Percentiles rank a stretch among this genome's conserved stretches.
Conservation (phyloP, 2,329 filamentous ascomycete species). For the Pseudogymnoascus sp. region DNA sequence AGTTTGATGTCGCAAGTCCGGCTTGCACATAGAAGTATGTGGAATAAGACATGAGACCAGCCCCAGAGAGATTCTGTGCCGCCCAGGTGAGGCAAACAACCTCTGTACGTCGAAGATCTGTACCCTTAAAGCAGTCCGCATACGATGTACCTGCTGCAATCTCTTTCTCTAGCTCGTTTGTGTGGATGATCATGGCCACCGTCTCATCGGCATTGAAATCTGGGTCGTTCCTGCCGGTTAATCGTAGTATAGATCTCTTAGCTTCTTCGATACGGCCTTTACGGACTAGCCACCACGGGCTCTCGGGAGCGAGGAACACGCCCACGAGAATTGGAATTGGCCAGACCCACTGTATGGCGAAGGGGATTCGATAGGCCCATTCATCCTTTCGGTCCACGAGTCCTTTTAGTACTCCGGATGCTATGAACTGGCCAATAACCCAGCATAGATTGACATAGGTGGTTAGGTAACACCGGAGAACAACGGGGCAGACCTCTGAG, state of each 20-base stretch:
- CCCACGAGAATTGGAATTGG: constrained; percentile 35
- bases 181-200: constrained; percentile 45
- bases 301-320: constrained; percentile 36
- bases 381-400: constrained; percentile 32
- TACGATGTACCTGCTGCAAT: constrained; percentile 34
- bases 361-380: constrained; percentile 40
- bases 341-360: constrained; percentile 40
- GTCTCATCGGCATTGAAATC: constrained; percentile 19
- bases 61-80: constrained; percentile 47
- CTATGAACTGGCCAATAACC: constrained; percentile 40
- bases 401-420: constrained; percentile 36
- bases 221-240: constrained; percentile 21
- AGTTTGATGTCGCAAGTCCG: constrained; percentile 38
- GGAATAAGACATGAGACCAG: background rate
- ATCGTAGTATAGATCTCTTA: constrained; percentile 29
- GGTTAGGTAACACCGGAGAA: constrained; percentile 24
- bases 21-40: constrained; percentile 25
- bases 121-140: constrained; percentile 39
- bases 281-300: constrained; percentile 39
- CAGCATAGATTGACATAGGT: constrained; percentile 48
- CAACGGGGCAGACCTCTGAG: constrained; percentile 26
- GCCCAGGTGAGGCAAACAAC: constrained; percentile 49
- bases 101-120: constrained; percentile 41
- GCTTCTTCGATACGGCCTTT: constrained; percentile 34
- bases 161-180: constrained; percentile 43